Evolutionary conservation across 768 basidiomycete genomes (phyloP), one percentile per base, ranked within the genome.

Genomic region (Imleria badia): DNA sequence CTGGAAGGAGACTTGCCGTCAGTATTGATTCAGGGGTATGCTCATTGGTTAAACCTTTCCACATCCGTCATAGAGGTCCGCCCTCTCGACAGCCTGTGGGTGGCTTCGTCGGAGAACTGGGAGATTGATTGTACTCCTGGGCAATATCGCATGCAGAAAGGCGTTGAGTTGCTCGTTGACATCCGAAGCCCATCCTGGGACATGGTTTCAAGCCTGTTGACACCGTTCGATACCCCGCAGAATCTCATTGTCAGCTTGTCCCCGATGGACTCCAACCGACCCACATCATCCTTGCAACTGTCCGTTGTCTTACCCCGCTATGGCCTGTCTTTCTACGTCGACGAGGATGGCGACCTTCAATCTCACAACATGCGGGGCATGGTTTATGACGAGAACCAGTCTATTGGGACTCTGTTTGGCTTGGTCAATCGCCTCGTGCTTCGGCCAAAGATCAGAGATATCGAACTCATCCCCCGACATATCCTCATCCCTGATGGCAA

Each of bases 371-470:
- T 78, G 33, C 72, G 73, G 13, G 69, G 66, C 20, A 78, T 78
- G 70, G 62, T 76, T 15, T 66, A 80, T n/a, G 77, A 80, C 48
- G 2, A 47, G 3, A 46, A 66, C 34, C 81, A 81, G 53, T 77
- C 70, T 1, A 64, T 65, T 2, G 78, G 78, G 1, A 75, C 78
- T 1, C 63, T 83, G 60, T 71, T 79, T 36, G 81, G 81, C 15
- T 59, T 82, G 33, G 36, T 44, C 34, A 73, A 66, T 33, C 72
- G 65, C 35, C 74, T 79, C 17, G 68, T 81, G 6, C 70, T 81
- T 39, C 69, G 77, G 14, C 62, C 60, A 44, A 67, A 59, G 15
- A 3, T 17, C 14, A 43, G n/a, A 31, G n/a, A 20, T 12, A 48
- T 40, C 0, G 58, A 58, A 22, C 44, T 60, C n/a, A 14, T 55